Conservation (phyloP, 805 yeast genomes). For the Starmerella cellae region DNA sequence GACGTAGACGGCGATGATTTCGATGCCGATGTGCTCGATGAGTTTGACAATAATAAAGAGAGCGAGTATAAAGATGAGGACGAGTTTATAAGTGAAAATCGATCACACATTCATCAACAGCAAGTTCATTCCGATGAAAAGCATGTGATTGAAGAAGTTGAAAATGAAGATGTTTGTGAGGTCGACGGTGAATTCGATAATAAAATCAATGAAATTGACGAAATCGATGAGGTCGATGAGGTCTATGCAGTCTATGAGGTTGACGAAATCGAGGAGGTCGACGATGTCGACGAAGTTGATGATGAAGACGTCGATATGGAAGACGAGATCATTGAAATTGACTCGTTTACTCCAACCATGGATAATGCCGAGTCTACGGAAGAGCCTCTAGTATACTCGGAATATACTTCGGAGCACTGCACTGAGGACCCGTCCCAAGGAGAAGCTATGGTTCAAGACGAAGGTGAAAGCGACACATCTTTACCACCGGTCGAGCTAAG, state of each 20-base stretch:
- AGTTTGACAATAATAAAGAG: background rate
- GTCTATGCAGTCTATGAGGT: background rate
- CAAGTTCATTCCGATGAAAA: slow-evolving; percentile 1
- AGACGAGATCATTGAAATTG: background rate
- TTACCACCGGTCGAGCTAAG: background rate
- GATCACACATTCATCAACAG: background rate
- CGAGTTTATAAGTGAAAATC: slow-evolving; percentile 1
- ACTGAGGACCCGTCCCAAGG: background rate
- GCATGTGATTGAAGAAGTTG: background rate
- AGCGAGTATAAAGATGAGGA: slow-evolving; percentile 2
- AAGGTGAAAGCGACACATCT: background rate
- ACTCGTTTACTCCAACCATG: background rate
- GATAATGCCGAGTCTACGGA: background rate
- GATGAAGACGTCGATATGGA: slow-evolving; percentile 6
- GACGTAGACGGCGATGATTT: slow-evolving; percentile 6
- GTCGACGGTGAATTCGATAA: background rate
- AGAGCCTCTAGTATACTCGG: background rate
- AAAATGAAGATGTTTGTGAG: background rate
- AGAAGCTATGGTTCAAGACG: background rate
- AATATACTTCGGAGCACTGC: background rate
- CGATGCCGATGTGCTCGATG: slow-evolving; percentile 2
- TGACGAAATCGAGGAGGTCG: background rate
- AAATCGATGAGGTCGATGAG: slow-evolving; percentile 2
- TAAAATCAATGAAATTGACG: background rate
- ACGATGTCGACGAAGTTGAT: background rate